phyloP scores from a whole-genome alignment of 805 yeast genomes.

The Candida qinlingensis region DNA sequence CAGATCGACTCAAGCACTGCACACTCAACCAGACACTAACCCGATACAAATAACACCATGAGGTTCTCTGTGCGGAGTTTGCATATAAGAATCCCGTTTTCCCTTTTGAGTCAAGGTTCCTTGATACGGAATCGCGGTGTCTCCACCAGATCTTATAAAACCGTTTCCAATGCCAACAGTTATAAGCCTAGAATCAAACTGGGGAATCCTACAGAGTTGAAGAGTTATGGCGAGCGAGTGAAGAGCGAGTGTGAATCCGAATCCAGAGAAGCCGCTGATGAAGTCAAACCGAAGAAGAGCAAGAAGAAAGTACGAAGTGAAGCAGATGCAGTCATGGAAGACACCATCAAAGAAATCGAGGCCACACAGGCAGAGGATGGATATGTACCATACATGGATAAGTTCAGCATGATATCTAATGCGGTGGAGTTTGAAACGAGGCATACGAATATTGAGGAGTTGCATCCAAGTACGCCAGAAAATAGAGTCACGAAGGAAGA shows the following conservation, averaged over 20 bases:
- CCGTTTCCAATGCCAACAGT: not conserved
- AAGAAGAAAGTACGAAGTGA: too few species aligned
- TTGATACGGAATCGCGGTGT: too few species aligned
- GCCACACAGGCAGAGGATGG: not conserved
- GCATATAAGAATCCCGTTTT: too few species aligned
- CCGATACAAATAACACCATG: too few species aligned
- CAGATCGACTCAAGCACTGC: too few species aligned
- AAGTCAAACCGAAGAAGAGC: too few species aligned
- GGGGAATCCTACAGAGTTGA: constrained; percentile 8
- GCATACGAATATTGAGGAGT: constrained; percentile 12
- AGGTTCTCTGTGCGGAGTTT: too few species aligned
- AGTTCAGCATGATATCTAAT: constrained; percentile 11
- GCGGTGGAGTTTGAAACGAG: constrained; percentile 8
- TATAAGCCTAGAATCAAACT: constrained; percentile 6
- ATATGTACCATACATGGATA: constrained; percentile 2
- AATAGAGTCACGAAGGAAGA: constrained; percentile 9
- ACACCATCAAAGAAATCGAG: not conserved
- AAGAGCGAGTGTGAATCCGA: not conserved
- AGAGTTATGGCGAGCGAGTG: constrained; percentile 1
- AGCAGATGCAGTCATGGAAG: not conserved
- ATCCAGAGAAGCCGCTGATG: not conserved
- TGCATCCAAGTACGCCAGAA: constrained; percentile 12
- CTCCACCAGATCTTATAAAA: not conserved
- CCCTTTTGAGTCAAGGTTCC: too few species aligned
- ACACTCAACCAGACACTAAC: too few species aligned